Conservation (phyloP, 2,329 filamentous ascomycete genomes). For the Xylaria sp. region DNA sequence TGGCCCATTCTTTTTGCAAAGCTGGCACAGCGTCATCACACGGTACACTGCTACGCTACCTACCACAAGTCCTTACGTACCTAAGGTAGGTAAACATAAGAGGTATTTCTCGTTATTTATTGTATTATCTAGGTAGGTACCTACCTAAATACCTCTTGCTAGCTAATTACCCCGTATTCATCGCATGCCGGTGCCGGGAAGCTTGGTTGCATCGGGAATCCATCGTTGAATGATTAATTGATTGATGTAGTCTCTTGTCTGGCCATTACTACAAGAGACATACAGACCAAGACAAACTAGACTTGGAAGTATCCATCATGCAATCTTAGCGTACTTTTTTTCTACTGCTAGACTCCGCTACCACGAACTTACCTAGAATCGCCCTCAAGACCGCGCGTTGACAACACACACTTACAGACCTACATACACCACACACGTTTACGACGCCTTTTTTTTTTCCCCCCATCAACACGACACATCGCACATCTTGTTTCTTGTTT, state of each 20-base stretch:
- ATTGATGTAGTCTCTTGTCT: neutral
- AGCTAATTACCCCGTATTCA: conserved; percentile 29
- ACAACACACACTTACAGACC: conserved; percentile 22
- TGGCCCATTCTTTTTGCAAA: neutral
- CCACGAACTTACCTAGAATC: neutral
- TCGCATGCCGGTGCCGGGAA: conserved; percentile 19
- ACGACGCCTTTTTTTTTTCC: neutral
- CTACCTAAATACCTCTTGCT: neutral
- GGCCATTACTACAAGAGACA: neutral
- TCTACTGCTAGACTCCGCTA: conserved; percentile 1
- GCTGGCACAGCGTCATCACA: conserved; percentile 7
- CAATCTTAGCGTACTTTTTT: conserved; percentile 7
- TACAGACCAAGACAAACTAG: neutral
- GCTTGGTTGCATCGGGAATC: conserved; percentile 18
- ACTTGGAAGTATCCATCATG: conserved; percentile 9
- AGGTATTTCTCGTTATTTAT: neutral
- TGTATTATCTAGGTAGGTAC: neutral
- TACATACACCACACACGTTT: conserved; percentile 4
- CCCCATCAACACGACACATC: neutral
- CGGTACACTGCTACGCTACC: neutral
- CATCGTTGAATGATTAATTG: conserved; percentile 4
- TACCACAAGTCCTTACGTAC: neutral
- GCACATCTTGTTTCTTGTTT: neutral
- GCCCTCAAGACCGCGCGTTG: conserved; percentile 10
- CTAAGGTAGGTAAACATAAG: neutral